Evolutionary conservation across 1,139 yeast species (phyloP), one percentile per base, ranked within the genome.

Genomic region (Yamadazyma diddensiae): DNA sequence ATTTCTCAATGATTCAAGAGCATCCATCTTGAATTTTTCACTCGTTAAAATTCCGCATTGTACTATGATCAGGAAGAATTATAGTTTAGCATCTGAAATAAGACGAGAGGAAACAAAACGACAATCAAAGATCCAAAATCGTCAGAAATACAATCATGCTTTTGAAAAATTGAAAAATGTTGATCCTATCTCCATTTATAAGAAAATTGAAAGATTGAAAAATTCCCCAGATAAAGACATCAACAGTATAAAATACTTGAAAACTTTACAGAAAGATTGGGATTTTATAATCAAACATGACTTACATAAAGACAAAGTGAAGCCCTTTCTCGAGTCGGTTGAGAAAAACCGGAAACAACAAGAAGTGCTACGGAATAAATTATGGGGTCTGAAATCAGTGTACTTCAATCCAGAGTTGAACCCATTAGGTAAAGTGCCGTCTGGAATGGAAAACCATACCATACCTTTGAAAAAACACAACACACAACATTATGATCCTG

Each of bases 371-470:
- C 23, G 35, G 6, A 47, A 44, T 3, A 62, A 57, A 35, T 53
- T 65, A 15, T 62, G 65, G 61, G 74, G 73, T 1, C 48, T 39
- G 34, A 46, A 61, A 26, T 66, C 73, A 3, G 52, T 67, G 1
- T 69, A 60, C 39, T 69, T 66, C 45, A 69, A 69, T 40, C 71
- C 73, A 3, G 75, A 69, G 39, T 46, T 69, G 25, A 69, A 69
- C 34, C 74, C 75, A 3, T 47, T 67, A 13, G 75, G 75, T 0
- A 65, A 64, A 35, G 66, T 65, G 0, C 75, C 75, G 0, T 17
- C 32, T 3, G 35, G 41, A 4, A 13, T 31, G 6, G 55, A 54
- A 3, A 65, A 65, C 34, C 15, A 39, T n/a, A 54, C 55, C 1
- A 33, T 47, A 8, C 67, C 70, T 4, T 37, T 62, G 28, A 53